Percentiles rank a stretch among this genome's conserved stretches.
Evolutionary conservation across 2,329 filamentous ascomycete species (phyloP).

Genomic region (Ophiostoma australiae): DNA sequence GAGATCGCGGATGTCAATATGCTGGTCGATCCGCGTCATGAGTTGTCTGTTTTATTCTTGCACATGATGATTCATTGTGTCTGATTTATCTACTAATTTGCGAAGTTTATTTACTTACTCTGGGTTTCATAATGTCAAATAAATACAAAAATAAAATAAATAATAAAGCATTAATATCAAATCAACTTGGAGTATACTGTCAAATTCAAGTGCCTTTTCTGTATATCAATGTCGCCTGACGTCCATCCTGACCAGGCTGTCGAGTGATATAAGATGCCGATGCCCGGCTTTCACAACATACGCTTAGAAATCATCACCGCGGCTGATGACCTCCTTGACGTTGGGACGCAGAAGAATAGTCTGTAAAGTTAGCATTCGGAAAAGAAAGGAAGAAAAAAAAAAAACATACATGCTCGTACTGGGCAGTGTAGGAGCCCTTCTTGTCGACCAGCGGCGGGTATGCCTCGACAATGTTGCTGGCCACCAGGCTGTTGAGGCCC

Average conservation of each 20-base stretch:
- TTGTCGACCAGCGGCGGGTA: slow-evolving; percentile 87
- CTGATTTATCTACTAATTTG: no score
- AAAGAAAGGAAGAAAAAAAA: not conserved
- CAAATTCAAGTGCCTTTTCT: not conserved
- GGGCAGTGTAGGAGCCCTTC: slow-evolving; percentile 91
- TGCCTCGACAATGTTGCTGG: slow-evolving; percentile 76
- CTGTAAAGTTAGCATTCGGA: slow-evolving; percentile 38
- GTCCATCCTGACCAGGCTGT: not conserved
- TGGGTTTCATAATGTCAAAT: not conserved
- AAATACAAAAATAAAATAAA: not conserved
- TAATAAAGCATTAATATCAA: not conserved
- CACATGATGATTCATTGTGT: no score
- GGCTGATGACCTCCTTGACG: slow-evolving; percentile 82
- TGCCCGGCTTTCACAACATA: not conserved
- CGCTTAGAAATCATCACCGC: slow-evolving; percentile 73
- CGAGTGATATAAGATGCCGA: not conserved
- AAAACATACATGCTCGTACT: slow-evolving; percentile 84
- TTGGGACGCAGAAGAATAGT: slow-evolving; percentile 72
- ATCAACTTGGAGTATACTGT: no score
- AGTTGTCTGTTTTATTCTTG: not conserved
- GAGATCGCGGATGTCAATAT: not conserved
- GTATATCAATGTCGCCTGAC: not conserved
- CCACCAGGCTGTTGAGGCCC: slow-evolving; percentile 81
- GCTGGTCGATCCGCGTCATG: not conserved
- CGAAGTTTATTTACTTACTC: no score